Evolutionary conservation across 441 rosid species (phyloP).

Genomic region (Populus hybrid): DNA sequence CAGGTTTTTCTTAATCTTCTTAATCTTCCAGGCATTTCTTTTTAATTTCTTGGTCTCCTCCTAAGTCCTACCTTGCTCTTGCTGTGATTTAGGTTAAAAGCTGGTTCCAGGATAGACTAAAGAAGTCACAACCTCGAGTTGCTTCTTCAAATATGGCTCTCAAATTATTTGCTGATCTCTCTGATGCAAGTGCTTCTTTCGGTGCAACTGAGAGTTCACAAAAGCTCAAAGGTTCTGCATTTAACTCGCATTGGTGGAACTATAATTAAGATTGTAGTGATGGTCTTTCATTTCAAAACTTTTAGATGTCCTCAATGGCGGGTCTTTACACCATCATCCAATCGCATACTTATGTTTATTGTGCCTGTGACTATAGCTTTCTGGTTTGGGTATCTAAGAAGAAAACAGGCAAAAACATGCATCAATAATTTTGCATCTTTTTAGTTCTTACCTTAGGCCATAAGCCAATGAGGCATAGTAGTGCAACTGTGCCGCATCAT

Average conservation of each 20-base stretch:
- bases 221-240: constrained; percentile 43
- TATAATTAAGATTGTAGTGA: neutral
- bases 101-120: constrained; percentile 64
- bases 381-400: neutral
- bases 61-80: constrained; percentile 1
- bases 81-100: constrained; percentile 48
- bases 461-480: neutral
- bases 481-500: neutral
- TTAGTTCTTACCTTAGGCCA: neutral
- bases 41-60: neutral
- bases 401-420: neutral
- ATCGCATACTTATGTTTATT: too few species aligned
- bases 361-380: neutral
- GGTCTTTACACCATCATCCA: neutral
- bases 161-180: constrained; percentile 41
- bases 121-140: constrained; percentile 20
- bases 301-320: neutral
- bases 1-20: constrained; percentile 45
- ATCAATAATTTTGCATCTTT: neutral
- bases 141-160: constrained; percentile 23
- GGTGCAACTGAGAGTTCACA: constrained; percentile 21
- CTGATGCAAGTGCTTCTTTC: constrained; percentile 20
- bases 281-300: neutral
- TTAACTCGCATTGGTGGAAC: constrained; percentile 1
- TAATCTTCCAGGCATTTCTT: neutral